A percentile compares a stretch with the other conserved stretches of the same genome.
Evolutionary conservation across 371 early-diverging fungal genomes (phyloP).

Genomic region (Rhizopus arrhizus): DNA sequence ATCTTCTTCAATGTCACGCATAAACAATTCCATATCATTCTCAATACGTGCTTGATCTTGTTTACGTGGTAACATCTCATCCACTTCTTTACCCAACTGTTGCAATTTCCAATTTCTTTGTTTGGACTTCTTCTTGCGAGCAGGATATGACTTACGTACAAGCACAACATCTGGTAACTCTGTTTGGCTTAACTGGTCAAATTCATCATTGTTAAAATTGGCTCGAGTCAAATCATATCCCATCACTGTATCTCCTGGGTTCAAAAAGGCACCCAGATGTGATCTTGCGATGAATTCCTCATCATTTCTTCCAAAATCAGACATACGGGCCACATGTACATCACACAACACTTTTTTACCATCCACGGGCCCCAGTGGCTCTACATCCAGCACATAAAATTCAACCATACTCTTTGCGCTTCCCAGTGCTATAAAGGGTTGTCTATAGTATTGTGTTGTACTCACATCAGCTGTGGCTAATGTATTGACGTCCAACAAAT

Average conservation of each 20-base stretch:
- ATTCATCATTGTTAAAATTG: slow-evolving; percentile 92
- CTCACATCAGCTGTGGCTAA: slow-evolving; percentile 77
- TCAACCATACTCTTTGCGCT: slow-evolving; percentile 79
- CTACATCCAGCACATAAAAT: slow-evolving; percentile 94
- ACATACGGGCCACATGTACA: slow-evolving; percentile 74
- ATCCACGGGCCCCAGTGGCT: slow-evolving; percentile 72
- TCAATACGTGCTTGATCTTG: slow-evolving; percentile 75
- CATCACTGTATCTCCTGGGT: slow-evolving; percentile 89
- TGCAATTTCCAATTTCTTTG: slow-evolving; percentile 91
- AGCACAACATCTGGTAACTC: slow-evolving; percentile 85
- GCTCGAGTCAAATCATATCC: slow-evolving; percentile 88
- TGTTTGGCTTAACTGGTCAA: slow-evolving; percentile 65
- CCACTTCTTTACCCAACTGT: slow-evolving; percentile 84
- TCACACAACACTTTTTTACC: slow-evolving; percentile 81
- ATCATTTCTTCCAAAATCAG: slow-evolving; percentile 88
- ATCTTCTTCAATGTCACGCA: slow-evolving; percentile 97
- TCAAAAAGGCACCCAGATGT: slow-evolving; percentile 90
- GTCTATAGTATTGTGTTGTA: slow-evolving; percentile 79
- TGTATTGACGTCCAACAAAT: slow-evolving; percentile 85
- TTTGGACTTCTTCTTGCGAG: slow-evolving; percentile 83
- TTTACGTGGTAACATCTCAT: slow-evolving; percentile 76
- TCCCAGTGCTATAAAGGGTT: slow-evolving; percentile 77
- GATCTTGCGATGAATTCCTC: slow-evolving; percentile 84
- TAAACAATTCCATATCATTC: slow-evolving; percentile 84
- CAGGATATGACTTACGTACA: slow-evolving; percentile 90